Percentiles rank a stretch among this genome's conserved stretches.
phyloP scores from a whole-genome alignment of 108 stramenopile genomes.

The Conticribra weissflogii region DNA sequence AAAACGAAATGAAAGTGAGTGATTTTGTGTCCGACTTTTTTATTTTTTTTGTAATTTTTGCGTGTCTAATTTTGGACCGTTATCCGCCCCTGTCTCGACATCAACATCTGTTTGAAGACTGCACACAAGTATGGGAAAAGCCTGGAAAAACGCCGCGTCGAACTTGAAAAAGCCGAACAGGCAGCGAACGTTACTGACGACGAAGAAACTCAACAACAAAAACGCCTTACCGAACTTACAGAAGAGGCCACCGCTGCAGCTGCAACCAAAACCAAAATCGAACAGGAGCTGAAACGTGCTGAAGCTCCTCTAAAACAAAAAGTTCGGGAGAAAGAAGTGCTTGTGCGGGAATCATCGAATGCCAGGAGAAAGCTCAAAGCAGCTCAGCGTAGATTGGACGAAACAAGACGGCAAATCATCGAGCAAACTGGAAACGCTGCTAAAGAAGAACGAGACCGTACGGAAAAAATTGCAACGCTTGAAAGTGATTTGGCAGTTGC shows the following conservation, averaged over 20 bases:
- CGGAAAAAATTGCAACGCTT: constrained; percentile 46
- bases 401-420: constrained; percentile 64
- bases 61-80: not conserved
- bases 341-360: constrained; percentile 42
- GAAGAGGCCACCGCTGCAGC: constrained; percentile 66
- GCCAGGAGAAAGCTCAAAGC: constrained; percentile 35
- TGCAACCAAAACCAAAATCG: constrained; percentile 54
- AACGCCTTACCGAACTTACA: constrained; percentile 53
- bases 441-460: constrained; percentile 60
- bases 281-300: constrained; percentile 56
- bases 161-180: constrained; percentile 63
- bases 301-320: constrained; percentile 54
- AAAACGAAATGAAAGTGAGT: constrained; percentile 45
- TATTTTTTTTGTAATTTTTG: no score
- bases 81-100: not conserved
- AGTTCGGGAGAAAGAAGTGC: constrained; percentile 44
- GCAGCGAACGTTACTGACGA: constrained; percentile 53
- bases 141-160: constrained; percentile 54
- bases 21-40: no score
- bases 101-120: constrained; percentile 18
- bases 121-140: constrained; percentile 53
- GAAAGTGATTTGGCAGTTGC: constrained; percentile 52
- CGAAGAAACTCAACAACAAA: constrained; percentile 45
- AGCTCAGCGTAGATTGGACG: constrained; percentile 60
- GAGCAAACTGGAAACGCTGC: constrained; percentile 63